Evolutionary conservation across 2,329 filamentous ascomycete species (phyloP), one percentile per base, ranked within the genome.

Genomic region (Ascochyta koolunga): DNA sequence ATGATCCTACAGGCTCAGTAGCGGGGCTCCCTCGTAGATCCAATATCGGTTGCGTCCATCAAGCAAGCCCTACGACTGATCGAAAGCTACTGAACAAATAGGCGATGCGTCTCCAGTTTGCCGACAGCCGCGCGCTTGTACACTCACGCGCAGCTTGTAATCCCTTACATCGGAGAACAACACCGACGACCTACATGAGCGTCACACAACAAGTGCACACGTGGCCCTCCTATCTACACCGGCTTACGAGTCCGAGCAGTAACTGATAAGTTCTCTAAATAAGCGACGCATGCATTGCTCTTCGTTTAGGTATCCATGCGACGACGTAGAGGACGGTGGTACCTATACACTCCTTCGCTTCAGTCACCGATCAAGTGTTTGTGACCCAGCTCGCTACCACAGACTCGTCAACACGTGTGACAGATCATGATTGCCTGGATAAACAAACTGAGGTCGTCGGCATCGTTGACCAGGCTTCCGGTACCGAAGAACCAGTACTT

Each of bases 101-200:
- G 1, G 27, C 15, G 31, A 33, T 24, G 40, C 22, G 2, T 43
- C 13, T 6, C 5, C 4, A 3, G 1, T 35, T 38, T 43, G 19
- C 39, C 39, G 47, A 35, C 15, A 33, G 47, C 39, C 38, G 47
- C 47, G 47, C 47, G 47, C 39, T 38, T 50, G 15, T 11, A 19
- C 22, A 27, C 29, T 33, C 35, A 11, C 29, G 36, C 21, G 22
- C 31, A 36, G 18, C 18, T 32, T 5, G 31, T n/a, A 32, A 38
- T 43, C 39, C 39, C 38, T 50, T 43, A 36, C 40, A 43, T 10
- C 18, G 19, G 29, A 33, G 16, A 32, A 15, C 15, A 43, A 21
- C 13, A 16, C 22, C 33, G 21, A 42, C 33, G 21, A 42, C 8
- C 24, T 18, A 49, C 21, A 29, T 10, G 24, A n/a, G n/a, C 22